Evolutionary conservation across 176 grass and related monocot species (phyloP).

Genomic region (Guadua angustifolia): DNA sequence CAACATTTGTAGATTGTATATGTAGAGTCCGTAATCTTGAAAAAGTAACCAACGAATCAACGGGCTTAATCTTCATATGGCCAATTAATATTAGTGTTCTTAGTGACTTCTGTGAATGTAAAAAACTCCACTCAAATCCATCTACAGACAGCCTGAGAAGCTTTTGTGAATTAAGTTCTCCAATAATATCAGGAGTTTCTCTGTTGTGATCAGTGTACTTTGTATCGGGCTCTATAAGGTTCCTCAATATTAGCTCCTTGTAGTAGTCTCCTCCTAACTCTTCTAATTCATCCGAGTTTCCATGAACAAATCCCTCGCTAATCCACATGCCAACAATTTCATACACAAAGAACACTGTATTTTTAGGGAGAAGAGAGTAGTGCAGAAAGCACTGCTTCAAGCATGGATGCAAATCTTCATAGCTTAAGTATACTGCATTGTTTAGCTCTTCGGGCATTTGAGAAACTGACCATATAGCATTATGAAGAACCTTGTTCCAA

Average conservation of each 20-base stretch:
- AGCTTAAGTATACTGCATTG: constrained; percentile 27
- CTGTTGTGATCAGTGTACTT: accelerated
- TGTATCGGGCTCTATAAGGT: constrained; percentile 37
- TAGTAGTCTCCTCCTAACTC: neutral
- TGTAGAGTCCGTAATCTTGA: no score
- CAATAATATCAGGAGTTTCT: no score
- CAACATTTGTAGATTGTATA: no score
- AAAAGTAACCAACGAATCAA: no score
- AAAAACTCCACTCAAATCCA: no score
- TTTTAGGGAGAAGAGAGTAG: constrained; percentile 49
- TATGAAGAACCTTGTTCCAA: no score
- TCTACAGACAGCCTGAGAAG: neutral
- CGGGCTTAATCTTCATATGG: no score
- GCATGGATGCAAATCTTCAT: neutral
- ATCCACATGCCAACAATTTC: neutral
- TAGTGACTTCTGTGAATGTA: no score
- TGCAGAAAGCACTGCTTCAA: constrained; percentile 49
- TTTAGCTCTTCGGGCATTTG: constrained; percentile 43
- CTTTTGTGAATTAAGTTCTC: neutral
- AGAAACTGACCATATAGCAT: no score
- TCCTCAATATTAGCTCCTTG: constrained; percentile 40
- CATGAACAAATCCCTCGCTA: neutral
- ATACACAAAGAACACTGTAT: accelerated
- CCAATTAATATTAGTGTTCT: no score
- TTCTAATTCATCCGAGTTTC: neutral